phyloP scores from a whole-genome alignment of 345 rosid genomes.

The Odontarrhena argentea region DNA sequence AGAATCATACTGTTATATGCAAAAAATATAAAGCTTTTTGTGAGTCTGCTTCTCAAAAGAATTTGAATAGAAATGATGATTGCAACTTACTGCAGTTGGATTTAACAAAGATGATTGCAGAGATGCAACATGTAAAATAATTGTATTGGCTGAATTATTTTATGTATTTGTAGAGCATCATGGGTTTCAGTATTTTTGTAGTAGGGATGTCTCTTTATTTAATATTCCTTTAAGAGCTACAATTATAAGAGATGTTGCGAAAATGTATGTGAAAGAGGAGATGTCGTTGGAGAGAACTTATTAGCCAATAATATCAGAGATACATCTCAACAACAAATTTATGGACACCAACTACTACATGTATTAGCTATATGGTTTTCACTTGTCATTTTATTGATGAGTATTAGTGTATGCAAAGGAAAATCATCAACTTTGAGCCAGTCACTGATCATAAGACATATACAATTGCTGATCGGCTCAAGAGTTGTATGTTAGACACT shows the following conservation, averaged over 20 bases:
- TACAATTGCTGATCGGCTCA: not conserved
- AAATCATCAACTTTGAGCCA: not conserved
- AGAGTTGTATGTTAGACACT: constrained; percentile 8
- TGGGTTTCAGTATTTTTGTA: not conserved
- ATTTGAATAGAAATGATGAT: not conserved
- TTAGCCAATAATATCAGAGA: no score
- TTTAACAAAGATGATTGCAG: not conserved
- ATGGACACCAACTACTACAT: no score
- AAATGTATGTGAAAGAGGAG: no score
- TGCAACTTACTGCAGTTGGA: not conserved
- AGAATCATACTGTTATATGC: not conserved
- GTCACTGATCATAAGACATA: constrained; percentile 11
- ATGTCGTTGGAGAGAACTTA: no score
- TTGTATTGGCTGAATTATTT: not conserved
- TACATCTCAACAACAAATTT: no score
- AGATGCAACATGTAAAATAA: not conserved
- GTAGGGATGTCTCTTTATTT: not conserved
- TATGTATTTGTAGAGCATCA: not conserved
- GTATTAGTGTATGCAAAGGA: not conserved
- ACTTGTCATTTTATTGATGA: constrained; percentile 8
- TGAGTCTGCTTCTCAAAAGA: not conserved
- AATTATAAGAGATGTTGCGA: not conserved
- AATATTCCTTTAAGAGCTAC: not conserved
- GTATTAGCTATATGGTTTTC: not conserved
- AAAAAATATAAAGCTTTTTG: not conserved